Percentiles rank a stretch among this genome's conserved stretches.
Conservation (phyloP, 352 stramenopile species). For the Pseudoperonospora humuli region DNA sequence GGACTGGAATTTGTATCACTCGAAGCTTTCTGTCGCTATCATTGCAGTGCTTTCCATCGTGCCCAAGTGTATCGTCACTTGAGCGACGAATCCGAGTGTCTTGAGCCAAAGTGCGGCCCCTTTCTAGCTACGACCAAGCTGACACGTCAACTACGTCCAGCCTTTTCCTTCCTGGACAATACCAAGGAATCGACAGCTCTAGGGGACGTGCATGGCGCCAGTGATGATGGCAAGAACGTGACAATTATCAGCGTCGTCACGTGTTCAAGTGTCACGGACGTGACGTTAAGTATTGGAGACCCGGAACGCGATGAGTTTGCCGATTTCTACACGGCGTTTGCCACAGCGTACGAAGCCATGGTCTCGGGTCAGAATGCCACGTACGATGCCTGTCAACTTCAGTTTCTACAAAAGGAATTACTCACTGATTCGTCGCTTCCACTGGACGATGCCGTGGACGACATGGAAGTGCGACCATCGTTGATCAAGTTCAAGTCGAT, state of each 20-base stretch:
- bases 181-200: slow-evolving; percentile 7
- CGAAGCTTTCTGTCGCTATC: slow-evolving; percentile 48
- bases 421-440: slow-evolving; percentile 30
- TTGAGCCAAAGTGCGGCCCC: slow-evolving; percentile 16
- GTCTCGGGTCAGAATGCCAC: slow-evolving; percentile 39
- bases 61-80: slow-evolving; percentile 34
- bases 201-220: slow-evolving; percentile 29
- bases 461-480: slow-evolving; percentile 38
- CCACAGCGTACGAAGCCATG: slow-evolving; percentile 55
- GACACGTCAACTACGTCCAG: slow-evolving; percentile 14
- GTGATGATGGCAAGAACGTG: slow-evolving; percentile 38
- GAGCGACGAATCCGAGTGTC: slow-evolving; percentile 29
- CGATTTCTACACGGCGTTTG: slow-evolving; percentile 50
- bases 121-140: slow-evolving; percentile 11
- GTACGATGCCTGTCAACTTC: slow-evolving; percentile 54
- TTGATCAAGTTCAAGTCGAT: slow-evolving; percentile 42
- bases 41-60: slow-evolving; percentile 49
- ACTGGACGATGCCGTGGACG: slow-evolving; percentile 14
- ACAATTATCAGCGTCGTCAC: slow-evolving; percentile 44
- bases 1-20: slow-evolving; percentile 41
- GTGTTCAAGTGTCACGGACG: slow-evolving; percentile 29
- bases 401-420: slow-evolving; percentile 56
- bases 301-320: slow-evolving; percentile 34
- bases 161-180: slow-evolving; percentile 20
- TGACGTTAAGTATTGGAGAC: slow-evolving; percentile 45